These are phyloP conservation scores for Hyphopichia wangnamkhiaoensis DNA, from an alignment of 1,139 yeast genomes.

Conservation along the genomic window DNA sequence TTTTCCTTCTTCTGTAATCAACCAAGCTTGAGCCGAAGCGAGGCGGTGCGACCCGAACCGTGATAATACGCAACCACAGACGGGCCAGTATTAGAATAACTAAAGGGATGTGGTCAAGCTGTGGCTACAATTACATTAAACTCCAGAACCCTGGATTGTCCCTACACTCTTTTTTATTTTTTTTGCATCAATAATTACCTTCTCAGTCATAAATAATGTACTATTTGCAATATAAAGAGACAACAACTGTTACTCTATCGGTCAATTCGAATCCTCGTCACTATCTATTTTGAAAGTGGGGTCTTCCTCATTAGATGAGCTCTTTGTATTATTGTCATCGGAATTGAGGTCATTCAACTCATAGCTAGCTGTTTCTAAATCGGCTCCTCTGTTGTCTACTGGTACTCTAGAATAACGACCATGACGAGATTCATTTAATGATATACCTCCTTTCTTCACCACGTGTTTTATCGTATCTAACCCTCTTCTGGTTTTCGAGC, in stretches of 20 bases:
- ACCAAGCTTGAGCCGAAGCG: constrained; percentile 3
- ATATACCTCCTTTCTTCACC: background rate
- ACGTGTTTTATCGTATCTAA: background rate
- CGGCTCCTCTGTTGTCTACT: background rate
- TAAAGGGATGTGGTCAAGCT: too few species aligned
- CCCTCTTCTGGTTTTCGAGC: constrained; percentile 7
- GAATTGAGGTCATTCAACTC: constrained; percentile 1
- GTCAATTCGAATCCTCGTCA: constrained; percentile 14
- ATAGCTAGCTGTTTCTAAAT: constrained; percentile 1
- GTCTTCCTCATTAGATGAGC: constrained; percentile 6
- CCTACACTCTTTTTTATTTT: too few species aligned
- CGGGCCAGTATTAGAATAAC: too few species aligned
- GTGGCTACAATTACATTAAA: too few species aligned
- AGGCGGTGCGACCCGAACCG: constrained; percentile 5
- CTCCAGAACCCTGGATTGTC: too few species aligned
- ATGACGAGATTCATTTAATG: background rate
- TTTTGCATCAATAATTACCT: too few species aligned
- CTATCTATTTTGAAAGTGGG: constrained; percentile 17
- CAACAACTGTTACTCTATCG: too few species aligned
- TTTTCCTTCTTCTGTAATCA: too few species aligned
- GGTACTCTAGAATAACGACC: background rate
- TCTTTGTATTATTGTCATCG: background rate
- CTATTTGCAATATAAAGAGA: background rate
- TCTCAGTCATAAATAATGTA: background rate
- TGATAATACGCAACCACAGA: too few species aligned